Conservation (phyloP, 345 rosid genomes). For the Linum tenue region DNA sequence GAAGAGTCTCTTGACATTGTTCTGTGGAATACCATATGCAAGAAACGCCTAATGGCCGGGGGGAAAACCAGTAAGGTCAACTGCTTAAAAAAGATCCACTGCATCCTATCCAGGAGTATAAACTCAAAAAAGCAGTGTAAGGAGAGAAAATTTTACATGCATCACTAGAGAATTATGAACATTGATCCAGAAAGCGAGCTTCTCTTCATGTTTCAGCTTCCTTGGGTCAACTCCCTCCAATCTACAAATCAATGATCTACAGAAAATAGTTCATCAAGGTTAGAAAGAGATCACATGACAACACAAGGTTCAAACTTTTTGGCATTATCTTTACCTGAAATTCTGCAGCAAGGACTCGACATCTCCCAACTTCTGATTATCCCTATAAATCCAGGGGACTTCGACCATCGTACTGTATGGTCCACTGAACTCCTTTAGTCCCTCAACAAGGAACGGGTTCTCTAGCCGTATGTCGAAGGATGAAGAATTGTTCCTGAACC, state of each 20-base stretch:
- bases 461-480: constrained; percentile 69
- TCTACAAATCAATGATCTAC: constrained; percentile 69
- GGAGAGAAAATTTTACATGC: constrained; percentile 61
- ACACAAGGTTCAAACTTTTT: not conserved
- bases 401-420: constrained; percentile 82
- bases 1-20: constrained; percentile 72
- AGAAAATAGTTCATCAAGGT: constrained; percentile 9
- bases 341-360: constrained; percentile 74
- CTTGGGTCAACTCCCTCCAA: constrained; percentile 66
- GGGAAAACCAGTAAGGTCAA: not conserved
- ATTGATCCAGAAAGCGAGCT: constrained; percentile 94
- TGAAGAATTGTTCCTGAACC: constrained; percentile 49
- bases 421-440: constrained; percentile 87
- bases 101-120: not conserved
- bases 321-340: constrained; percentile 49
- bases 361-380: constrained; percentile 64
- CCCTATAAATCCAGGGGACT: constrained; percentile 73
- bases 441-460: constrained; percentile 81
- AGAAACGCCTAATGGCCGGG: constrained; percentile 52
- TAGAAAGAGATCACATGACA: constrained; percentile 1
- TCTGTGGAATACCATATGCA: constrained; percentile 88
- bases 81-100: too few species aligned
- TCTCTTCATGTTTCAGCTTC: constrained; percentile 78
- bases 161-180: constrained; percentile 85
- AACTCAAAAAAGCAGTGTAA: not conserved